These are phyloP conservation scores for Allium fistulosum DNA, from an alignment of 106 monocot genomes.

Conservation along the genomic window DNA sequence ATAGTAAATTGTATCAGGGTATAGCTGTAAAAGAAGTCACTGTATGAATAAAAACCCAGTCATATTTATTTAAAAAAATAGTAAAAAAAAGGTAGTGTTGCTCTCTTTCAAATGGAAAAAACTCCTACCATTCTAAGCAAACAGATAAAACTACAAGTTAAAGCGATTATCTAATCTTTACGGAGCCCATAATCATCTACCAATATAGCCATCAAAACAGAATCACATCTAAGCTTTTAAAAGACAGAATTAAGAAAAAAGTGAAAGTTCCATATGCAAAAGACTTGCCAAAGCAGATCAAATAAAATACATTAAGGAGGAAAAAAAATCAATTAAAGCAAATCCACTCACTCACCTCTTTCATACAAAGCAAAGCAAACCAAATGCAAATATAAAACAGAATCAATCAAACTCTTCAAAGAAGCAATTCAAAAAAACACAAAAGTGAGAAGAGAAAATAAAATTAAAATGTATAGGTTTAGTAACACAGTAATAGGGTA, in stretches of 20 bases:
- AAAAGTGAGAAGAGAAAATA: background rate
- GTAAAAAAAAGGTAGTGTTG: too few relatives aligned
- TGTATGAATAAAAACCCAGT: too few relatives aligned
- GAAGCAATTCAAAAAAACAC: background rate
- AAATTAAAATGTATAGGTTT: conserved; percentile 33
- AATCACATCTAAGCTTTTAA: too few relatives aligned
- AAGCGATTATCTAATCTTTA: too few relatives aligned
- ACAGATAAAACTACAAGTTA: too few relatives aligned
- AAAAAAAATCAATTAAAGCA: background rate
- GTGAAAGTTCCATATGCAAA: background rate
- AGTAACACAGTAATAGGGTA: conserved; percentile 90
- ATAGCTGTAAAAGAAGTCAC: too few relatives aligned
- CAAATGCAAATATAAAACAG: background rate
- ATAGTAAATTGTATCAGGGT: too few relatives aligned
- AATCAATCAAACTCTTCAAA: background rate
- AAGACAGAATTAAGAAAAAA: background rate
- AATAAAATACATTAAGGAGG: background rate
- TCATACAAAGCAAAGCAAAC: background rate
- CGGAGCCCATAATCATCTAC: too few relatives aligned
- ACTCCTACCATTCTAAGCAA: too few relatives aligned
- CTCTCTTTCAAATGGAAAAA: too few relatives aligned
- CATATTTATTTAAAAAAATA: too few relatives aligned
- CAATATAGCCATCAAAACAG: too few relatives aligned
- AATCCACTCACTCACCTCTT: background rate
- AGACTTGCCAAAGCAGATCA: background rate